Evolutionary conservation across 495 filamentous ascomycete species (phyloP), one percentile per base, ranked within the genome.

Genomic region (Xylaria telfairii): DNA sequence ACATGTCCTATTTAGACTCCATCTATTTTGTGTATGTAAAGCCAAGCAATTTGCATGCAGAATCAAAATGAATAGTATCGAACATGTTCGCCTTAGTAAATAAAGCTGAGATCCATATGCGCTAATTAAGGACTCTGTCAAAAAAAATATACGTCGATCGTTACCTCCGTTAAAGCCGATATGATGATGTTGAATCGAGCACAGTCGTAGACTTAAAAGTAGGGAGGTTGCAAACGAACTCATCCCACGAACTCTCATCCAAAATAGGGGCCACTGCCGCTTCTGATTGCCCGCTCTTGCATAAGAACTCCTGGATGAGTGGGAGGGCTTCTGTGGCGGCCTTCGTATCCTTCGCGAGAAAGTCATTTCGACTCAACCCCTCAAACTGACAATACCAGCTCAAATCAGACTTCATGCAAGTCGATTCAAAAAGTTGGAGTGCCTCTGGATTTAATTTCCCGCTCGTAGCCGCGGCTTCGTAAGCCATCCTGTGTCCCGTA

Each of bases 401-500:
- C 13, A 78, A 54, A 61, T 81, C 78, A 5, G 68, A 63, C 42
- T 73, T 77, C 8, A 81, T 68, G 32, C 76, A 74, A 17, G 63
- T 75, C 0, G 75, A 73, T 65, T 83, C 79, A 61, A 78, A 83
- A 2, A 83, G 75, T 5, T 46, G 53, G 1, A 80, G 47, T 0
- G 81, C 54, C 15, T 75, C 72, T 9, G 66, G 67, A 28, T 76
- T 73, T 0, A 83, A 56, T 6, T 78, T 74, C 1, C 57, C 46
- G 7, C 61, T 57, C 5, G 17, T 32, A 41, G 30, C 34, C n/a
- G 81, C 78, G 6, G 79, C 78, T 65, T 83, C 80, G 30, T 78
- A 76, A 0, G 77, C 80, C 79, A 82, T 82, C 1, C 80, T 78
- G n/a, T 80, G 75, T 0, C 79, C 81, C 6, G 79, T 78, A 2